A percentile compares a stretch with the other conserved stretches of the same genome.
Conservation (phyloP, 2,329 filamentous ascomycete species). For the Ophiognomonia clavigignenti-juglandacearum region DNA sequence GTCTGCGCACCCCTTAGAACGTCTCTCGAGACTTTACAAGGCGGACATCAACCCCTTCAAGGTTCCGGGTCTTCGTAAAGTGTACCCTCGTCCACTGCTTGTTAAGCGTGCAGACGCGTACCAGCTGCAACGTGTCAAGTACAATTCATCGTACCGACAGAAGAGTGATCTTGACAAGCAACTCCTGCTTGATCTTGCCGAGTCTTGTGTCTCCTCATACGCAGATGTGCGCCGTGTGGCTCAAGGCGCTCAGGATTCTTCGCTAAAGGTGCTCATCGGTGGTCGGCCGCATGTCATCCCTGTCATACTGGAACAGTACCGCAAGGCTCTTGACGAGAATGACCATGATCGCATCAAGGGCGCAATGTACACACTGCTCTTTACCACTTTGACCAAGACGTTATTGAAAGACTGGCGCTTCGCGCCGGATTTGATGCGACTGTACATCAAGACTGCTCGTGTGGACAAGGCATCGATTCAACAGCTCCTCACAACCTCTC, state of each 20-base stretch:
- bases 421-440: constrained; percentile 79
- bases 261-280: constrained; percentile 84
- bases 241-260: constrained; percentile 87
- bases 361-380: constrained; percentile 83
- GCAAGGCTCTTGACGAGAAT: constrained; percentile 69
- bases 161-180: constrained; percentile 87
- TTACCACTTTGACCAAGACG: constrained; percentile 83
- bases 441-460: constrained; percentile 84
- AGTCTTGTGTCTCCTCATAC: constrained; percentile 86
- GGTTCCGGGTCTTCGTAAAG: constrained; percentile 85
- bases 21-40: constrained; percentile 77
- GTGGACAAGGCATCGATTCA: constrained; percentile 96
- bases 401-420: constrained; percentile 91
- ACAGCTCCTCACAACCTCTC: constrained; percentile 72
- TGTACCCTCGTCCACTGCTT: constrained; percentile 87
- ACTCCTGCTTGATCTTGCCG: constrained; percentile 78
- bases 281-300: constrained; percentile 86
- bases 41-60: constrained; percentile 91
- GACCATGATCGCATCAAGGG: constrained; percentile 94
- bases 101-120: constrained; percentile 92
- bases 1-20: constrained; percentile 87
- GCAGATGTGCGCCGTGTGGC: constrained; percentile 94
- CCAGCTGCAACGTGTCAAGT: constrained; percentile 86
- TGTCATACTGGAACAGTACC: constrained; percentile 73
- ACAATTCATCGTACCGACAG: constrained; percentile 83